These are phyloP conservation scores for Pogostemon cablin DNA, from an alignment of 257 asterid species.

Conservation along the genomic window DNA sequence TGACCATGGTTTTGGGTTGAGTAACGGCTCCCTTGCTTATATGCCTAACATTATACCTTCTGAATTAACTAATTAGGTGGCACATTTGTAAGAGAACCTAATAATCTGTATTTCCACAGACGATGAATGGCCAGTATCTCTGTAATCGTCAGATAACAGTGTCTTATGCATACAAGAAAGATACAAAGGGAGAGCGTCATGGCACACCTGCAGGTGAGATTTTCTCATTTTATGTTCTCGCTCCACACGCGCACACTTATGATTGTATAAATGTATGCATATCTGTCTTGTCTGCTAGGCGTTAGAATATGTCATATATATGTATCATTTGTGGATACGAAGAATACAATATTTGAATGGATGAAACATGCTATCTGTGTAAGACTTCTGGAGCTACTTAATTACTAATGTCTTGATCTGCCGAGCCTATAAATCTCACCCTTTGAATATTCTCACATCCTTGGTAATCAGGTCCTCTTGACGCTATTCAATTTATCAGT, in stretches of 20 bases:
- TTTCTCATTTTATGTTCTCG: not conserved
- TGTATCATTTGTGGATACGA: not conserved
- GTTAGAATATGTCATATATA: not conserved
- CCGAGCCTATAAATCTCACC: too few relatives aligned
- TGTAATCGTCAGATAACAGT: conserved; percentile 96
- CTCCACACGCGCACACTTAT: not conserved
- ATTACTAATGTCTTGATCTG: too few relatives aligned
- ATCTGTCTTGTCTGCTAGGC: not conserved
- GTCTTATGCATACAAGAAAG: conserved; percentile 97
- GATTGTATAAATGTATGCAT: not conserved
- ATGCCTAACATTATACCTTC: not conserved
- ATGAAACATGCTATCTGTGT: too few relatives aligned
- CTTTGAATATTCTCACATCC: too few relatives aligned
- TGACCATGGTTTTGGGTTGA: too few relatives aligned
- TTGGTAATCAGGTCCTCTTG: too few relatives aligned
- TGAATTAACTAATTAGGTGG: not conserved
- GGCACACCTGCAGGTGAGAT: conserved; percentile 93
- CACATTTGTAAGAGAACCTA: conserved; percentile 24
- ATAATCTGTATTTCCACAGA: conserved; percentile 48
- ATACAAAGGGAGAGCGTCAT: conserved; percentile 97
- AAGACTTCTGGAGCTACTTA: too few relatives aligned
- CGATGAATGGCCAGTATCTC: conserved; percentile 97
- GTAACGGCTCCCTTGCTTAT: too few relatives aligned
- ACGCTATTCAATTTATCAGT: too few relatives aligned
- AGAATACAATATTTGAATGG: not conserved